Evolutionary conservation across 495 filamentous ascomycete genomes (phyloP).

Genomic region (Podospora comata): DNA sequence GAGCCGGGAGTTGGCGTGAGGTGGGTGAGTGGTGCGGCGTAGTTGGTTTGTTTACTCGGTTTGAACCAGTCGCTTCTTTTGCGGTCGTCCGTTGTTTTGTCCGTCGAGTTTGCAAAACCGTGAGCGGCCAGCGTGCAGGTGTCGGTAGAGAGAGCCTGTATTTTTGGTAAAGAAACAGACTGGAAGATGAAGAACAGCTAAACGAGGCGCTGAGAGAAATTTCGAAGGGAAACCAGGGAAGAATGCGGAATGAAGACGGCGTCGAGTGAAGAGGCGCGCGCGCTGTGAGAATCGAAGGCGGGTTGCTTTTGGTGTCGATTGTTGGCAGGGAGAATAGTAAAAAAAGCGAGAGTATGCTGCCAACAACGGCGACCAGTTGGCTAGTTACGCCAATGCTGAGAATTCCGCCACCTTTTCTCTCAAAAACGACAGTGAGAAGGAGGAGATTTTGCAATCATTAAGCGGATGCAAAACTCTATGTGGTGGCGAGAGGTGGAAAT

Average conservation of each 20-base stretch:
- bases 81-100: not conserved
- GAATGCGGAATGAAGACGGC: not conserved
- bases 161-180: not conserved
- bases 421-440: constrained; percentile 10
- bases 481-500: constrained; percentile 7
- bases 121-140: not conserved
- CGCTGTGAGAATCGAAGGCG: not conserved
- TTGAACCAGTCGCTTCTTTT: constrained; percentile 3
- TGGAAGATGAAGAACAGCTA: constrained; percentile 3
- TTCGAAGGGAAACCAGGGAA: constrained; percentile 10
- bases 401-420: constrained; percentile 8
- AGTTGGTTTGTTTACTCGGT: constrained; percentile 4
- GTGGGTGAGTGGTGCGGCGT: not conserved
- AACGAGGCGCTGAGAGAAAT: constrained; percentile 7
- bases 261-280: too few species aligned
- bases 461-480: constrained; percentile 12
- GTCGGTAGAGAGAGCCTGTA: not conserved
- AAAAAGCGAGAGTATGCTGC: constrained; percentile 32
- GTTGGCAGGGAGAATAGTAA: constrained; percentile 12
- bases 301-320: not conserved
- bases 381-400: constrained; percentile 7
- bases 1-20: not conserved
- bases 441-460: constrained; percentile 10
- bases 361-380: constrained; percentile 15
- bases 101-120: not conserved